Conservation (phyloP, 352 stramenopile genomes). For the Globisporangium polare region DNA sequence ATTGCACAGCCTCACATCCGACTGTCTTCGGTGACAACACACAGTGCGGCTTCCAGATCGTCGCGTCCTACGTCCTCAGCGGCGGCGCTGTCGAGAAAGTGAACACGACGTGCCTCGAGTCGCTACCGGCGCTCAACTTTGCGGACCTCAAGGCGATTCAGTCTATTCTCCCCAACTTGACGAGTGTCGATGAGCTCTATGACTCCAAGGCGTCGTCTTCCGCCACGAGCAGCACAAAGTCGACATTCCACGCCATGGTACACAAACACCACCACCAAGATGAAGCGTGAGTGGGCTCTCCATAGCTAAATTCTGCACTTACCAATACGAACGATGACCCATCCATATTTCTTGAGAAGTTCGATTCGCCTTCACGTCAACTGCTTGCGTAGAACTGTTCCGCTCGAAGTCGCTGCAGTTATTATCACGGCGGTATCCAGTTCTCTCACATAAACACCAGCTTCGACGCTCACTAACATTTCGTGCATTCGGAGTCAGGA, state of each 20-base stretch:
- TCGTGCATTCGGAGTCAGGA: no score
- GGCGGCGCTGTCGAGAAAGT: slow-evolving; percentile 17
- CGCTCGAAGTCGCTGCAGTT: no score
- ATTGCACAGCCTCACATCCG: slow-evolving; percentile 11
- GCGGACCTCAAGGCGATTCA: slow-evolving; percentile 1
- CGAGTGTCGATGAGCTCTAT: not conserved
- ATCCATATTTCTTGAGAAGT: no score
- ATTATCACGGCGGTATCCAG: no score
- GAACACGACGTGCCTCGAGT: slow-evolving; percentile 21
- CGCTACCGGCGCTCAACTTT: slow-evolving; percentile 9
- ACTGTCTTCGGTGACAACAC: slow-evolving; percentile 1
- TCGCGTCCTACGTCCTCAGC: slow-evolving; percentile 16
- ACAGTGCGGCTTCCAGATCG: slow-evolving; percentile 18
- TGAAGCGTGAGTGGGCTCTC: not conserved
- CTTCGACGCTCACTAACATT: no score
- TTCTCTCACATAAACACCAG: no score
- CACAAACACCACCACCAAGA: not conserved
- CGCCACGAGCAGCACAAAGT: not conserved
- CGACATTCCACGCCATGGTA: not conserved
- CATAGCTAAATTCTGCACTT: no score
- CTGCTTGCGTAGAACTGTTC: no score
- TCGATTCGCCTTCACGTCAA: no score
- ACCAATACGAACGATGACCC: no score
- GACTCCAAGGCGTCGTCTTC: not conserved
- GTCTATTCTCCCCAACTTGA: not conserved